phyloP scores from a whole-genome alignment of 495 filamentous ascomycete genomes.

The Chaetomium cochliodes region DNA sequence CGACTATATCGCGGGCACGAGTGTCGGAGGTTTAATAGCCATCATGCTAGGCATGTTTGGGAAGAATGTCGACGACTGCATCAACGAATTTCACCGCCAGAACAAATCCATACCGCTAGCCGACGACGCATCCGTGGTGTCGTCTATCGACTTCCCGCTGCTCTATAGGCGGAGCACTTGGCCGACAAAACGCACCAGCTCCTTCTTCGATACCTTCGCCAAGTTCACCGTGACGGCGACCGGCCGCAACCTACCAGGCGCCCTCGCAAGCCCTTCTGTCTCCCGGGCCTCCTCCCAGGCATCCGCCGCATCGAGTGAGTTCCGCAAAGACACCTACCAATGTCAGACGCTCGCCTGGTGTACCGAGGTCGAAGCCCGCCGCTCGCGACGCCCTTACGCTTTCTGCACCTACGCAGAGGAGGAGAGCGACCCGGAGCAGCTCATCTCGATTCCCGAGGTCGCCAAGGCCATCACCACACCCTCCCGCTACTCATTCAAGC shows the following conservation, averaged over 20 bases:
- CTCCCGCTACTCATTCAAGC: slow-evolving; percentile 33
- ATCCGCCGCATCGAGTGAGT: slow-evolving; percentile 25
- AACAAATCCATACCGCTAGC: slow-evolving; percentile 33
- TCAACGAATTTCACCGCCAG: slow-evolving; percentile 35
- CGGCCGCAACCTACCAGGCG: slow-evolving; percentile 1
- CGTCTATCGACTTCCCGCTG: slow-evolving; percentile 31
- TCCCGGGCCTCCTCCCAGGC: slow-evolving; percentile 15
- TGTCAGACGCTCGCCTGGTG: slow-evolving; percentile 39
- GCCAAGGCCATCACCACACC: slow-evolving; percentile 40
- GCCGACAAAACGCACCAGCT: slow-evolving; percentile 33
- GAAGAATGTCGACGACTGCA: slow-evolving; percentile 32
- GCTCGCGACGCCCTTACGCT: slow-evolving; percentile 31
- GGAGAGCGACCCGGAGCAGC: slow-evolving; percentile 19
- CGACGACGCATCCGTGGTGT: slow-evolving; percentile 21
- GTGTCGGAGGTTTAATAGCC: slow-evolving; percentile 39
- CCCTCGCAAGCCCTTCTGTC: not conserved
- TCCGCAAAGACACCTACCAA: slow-evolving; percentile 32
- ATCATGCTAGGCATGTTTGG: slow-evolving; percentile 41
- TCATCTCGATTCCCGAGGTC: slow-evolving; percentile 36
- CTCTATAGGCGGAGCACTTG: slow-evolving; percentile 32
- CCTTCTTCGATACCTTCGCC: slow-evolving; percentile 38
- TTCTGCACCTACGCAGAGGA: slow-evolving; percentile 39
- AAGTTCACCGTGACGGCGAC: slow-evolving; percentile 30
- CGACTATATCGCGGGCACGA: slow-evolving; percentile 44
- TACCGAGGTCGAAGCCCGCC: slow-evolving; percentile 32